Base-by-base conservation (phyloP, 2,329 filamentous ascomycete genomes). In the Penicillium sp. region DNA sequence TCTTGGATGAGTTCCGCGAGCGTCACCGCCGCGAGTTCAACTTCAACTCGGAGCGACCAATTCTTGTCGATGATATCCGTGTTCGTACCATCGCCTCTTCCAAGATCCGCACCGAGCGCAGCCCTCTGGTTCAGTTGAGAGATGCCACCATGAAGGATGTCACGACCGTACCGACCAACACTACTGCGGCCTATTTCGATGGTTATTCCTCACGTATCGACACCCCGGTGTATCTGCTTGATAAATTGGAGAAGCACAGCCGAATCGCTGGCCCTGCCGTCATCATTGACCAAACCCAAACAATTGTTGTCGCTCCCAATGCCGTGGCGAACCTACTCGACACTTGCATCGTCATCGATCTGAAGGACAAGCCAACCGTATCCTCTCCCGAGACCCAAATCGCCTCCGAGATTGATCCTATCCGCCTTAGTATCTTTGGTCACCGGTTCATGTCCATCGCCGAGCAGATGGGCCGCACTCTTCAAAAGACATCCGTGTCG, bases 1-100 rank as follows among this genome's bases (percentile, higher is more conserved):
- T 91, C 67, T 85, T 84, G 1, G 79, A 84, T 52, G 87, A 87
- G 0, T 96, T 97, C 63, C 76, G 91, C 29, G 82, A 83, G 58
- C 87, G 94, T 55, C 91, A 96, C 64, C 84, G 87, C 40, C 87
- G 91, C 60, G 90, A 96, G 61, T 96, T 96, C 63, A 89, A 89
- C 0, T 96, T 96, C 63, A 93, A 87, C 0, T 82, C 81, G 11
- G 87, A 94, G 43, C 78, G 89, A 41, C 85, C 94, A 45, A 86
- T 95, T 39, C 86, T 95, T 28, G 79, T 96, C 2, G 90, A 95
- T 50, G 90, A 95, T 63, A 86, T 96, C 3, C 82, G 90, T 40
- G 87, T 91, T 3, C 80, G 91, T 40, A 89, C 88, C 6, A 94
- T 95, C 50, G 89, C 87, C 71, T 81, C 36, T 68, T 79, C 10